Base-by-base conservation (phyloP, 2,329 filamentous ascomycete species). In the Ophiocordyceps sinensis region DNA sequence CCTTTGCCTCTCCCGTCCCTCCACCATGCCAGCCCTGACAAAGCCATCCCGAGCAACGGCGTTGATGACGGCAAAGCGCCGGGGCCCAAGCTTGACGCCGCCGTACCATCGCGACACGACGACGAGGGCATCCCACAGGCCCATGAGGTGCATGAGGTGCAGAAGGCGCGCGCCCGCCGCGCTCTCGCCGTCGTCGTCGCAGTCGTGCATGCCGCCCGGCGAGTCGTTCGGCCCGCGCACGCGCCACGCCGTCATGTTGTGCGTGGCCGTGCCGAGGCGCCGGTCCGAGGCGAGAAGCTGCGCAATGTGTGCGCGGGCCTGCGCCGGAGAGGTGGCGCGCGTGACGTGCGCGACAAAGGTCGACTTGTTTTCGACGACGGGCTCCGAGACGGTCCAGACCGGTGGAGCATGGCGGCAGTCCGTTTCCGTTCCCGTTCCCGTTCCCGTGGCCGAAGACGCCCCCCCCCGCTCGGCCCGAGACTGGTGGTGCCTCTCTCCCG, bases 71-170 rank as follows among this genome's bases (percentile, higher is more conserved):
- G 86, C 77, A 57, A 98, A 98, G 48, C 91, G 70, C 58, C 88
- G 82, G 39, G 89, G 88, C 0, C 91, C 91, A 37, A 98, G 63
- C 51, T 87, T 82, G 43, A 94, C 75, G 1, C 91, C 91, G 4
- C 91, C 91, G 60, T 94, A 98, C 91, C 91, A 98, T 47, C 91
- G 68, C 32, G 85, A 87, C 26, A 98, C 89, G 4, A 98, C 82
- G 0, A 98, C 86, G 66, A 96, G 81, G 14, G 82, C 81, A 59
- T 93, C 77, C 87, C 88, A 95, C 11, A 93, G 70, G 54, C 88
- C 85, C 85, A 95, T 95, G 45, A 94, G 64, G 65, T 95, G 87
- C 79, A 98, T 82, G 28, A 98, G 66, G 63, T 94, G 86, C 45
- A 96, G 62, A 54, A 98, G 62, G 35, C 91, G 72, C 0, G 82